phyloP scores from a whole-genome alignment of 2,329 filamentous ascomycete genomes.

The Aschersonia sp. region DNA sequence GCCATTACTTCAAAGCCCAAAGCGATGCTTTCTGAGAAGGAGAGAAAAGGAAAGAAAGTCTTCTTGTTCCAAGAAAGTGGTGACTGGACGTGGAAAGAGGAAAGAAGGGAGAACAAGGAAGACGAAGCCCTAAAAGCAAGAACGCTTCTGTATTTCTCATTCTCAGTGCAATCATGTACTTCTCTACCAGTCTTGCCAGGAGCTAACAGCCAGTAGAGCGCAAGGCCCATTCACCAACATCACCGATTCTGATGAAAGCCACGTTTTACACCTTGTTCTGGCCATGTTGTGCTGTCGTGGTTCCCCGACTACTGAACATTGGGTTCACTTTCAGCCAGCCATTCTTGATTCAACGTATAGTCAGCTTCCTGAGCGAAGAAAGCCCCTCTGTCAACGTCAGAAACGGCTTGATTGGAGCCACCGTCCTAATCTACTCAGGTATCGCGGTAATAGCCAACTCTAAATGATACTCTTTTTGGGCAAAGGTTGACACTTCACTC shows the following conservation, averaged over 20 bases:
- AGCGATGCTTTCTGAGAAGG: too few species aligned
- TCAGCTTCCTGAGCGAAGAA: constrained; percentile 12
- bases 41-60: too few species aligned
- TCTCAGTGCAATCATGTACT: too few species aligned
- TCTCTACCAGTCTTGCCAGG: too few species aligned
- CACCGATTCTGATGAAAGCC: constrained; percentile 4
- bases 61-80: too few species aligned
- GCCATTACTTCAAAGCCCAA: too few species aligned
- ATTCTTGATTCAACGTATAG: constrained; percentile 18
- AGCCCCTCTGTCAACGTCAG: constrained; percentile 9
- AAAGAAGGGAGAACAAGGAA: too few species aligned
- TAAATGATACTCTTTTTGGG: constrained; percentile 1
- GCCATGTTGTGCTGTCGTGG: constrained; percentile 7
- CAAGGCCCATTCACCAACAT: background rate
- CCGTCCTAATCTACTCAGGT: constrained; percentile 23
- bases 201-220: too few species aligned
- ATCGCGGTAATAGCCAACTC: constrained; percentile 16
- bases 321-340: constrained; percentile 24
- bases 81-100: too few species aligned
- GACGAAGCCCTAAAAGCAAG: too few species aligned
- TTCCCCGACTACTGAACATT: constrained; percentile 14
- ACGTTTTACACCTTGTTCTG: constrained; percentile 3
- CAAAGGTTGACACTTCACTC: background rate
- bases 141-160: too few species aligned
- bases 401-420: constrained; percentile 22